Percentiles rank a stretch among this genome's conserved stretches.
These are phyloP conservation scores for Yamadazyma atmosphaerica DNA, from an alignment of 1,139 yeast species.

Conservation along the genomic window DNA sequence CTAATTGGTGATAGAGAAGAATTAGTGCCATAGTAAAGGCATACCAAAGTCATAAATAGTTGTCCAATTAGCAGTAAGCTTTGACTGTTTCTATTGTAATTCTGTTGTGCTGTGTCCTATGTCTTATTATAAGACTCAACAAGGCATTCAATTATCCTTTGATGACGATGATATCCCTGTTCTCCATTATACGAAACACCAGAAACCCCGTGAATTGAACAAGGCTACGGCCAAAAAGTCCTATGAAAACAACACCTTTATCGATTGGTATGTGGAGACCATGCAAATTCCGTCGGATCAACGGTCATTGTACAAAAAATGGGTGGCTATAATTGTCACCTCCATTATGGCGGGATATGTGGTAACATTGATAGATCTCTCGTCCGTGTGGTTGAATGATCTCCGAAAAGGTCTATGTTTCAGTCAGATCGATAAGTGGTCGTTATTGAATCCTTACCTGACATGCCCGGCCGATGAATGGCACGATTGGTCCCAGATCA, in stretches of 20 bases:
- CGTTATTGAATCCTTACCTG: constrained; percentile 44
- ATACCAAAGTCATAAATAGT: too few species aligned
- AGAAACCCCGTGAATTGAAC: background rate
- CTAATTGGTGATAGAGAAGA: too few species aligned
- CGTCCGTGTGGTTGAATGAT: constrained; percentile 64
- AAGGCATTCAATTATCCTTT: constrained; percentile 3
- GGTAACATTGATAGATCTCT: constrained; percentile 60
- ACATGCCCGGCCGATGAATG: constrained; percentile 47
- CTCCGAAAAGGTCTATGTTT: constrained; percentile 50
- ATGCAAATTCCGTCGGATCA: constrained; percentile 16
- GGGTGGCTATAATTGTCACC: constrained; percentile 59
- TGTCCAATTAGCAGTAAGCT: too few species aligned
- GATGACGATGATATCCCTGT: constrained; percentile 11
- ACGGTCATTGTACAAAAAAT: constrained; percentile 28
- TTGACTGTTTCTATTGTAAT: too few species aligned
- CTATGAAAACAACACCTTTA: constrained; percentile 35
- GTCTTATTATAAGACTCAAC: constrained; percentile 6
- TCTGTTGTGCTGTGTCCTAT: too few species aligned
- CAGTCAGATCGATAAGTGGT: constrained; percentile 41
- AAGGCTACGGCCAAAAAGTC: constrained; percentile 8
- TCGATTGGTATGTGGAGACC: constrained; percentile 35
- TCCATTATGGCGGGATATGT: constrained; percentile 60
- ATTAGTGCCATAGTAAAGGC: too few species aligned
- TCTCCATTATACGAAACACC: constrained; percentile 6
- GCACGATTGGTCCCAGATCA: constrained; percentile 40